Conservation (phyloP, 164 flowering plant genomes). For the Liriodendron chinense region DNA sequence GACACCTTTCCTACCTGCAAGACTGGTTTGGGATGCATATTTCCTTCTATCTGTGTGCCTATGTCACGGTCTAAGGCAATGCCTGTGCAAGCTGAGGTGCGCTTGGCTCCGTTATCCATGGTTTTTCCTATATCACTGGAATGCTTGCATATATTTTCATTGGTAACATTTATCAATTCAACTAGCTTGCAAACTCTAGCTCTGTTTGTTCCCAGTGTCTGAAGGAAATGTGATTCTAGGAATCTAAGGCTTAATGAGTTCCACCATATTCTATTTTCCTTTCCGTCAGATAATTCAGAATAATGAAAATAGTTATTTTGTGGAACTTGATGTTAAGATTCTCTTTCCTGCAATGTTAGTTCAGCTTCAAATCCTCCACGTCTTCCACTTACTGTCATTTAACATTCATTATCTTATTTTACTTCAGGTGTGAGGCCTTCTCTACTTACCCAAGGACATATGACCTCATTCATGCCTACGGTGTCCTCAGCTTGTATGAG, state of each 20-base stretch:
- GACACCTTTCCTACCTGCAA: too few relatives aligned
- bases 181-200: too few relatives aligned
- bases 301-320: not conserved
- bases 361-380: constrained; percentile 3
- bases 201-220: too few relatives aligned
- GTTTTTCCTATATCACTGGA: too few relatives aligned
- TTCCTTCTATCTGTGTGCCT: too few relatives aligned
- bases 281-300: not conserved
- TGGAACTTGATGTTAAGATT: not conserved
- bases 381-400: not conserved
- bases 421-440: constrained; percentile 87
- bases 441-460: constrained; percentile 90
- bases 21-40: too few relatives aligned
- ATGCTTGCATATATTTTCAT: too few relatives aligned
- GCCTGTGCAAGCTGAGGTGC: too few relatives aligned
- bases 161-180: too few relatives aligned
- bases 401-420: not conserved
- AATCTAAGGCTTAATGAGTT: not conserved
- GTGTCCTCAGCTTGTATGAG: constrained; percentile 68
- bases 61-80: too few relatives aligned
- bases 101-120: too few relatives aligned
- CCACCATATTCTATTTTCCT: not conserved
- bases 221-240: too few relatives aligned
- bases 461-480: constrained; percentile 74
- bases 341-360: not conserved